Evolutionary conservation across 768 basidiomycete species (phyloP), one percentile per base, ranked within the genome.

Genomic region (Infundibulicybe gibba): DNA sequence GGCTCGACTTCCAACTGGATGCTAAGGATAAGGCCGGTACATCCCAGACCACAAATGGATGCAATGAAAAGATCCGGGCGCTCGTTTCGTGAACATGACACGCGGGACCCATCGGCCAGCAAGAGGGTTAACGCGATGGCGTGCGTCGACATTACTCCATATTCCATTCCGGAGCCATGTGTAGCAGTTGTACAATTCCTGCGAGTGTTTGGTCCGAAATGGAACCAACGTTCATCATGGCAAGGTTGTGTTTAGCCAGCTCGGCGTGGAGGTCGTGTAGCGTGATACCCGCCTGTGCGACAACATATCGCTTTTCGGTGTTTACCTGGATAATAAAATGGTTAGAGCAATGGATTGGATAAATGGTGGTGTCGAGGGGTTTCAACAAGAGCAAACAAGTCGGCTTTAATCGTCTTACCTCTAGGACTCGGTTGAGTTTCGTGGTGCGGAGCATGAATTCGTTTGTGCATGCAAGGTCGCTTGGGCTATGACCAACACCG

Each of bases 191-290:
- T 85, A 98, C 75, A 56, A 94, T 81, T 38, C 97, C 97, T 20
- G 81, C 94, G 53, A 99, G 76, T 3, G 93, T 91, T 64, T 97
- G 95, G 63, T 97, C 94, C 32, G 93, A 95, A 58, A 99, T 97
- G 21, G 93, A 94, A 32, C 97, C 97, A 50, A 97, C 76, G 65
- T 90, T 95, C 59, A 79, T 83, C 80, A 99, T 85, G 33, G 94
- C 94, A 30, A 97, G 79, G 31, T 75, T 75, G 56, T 84, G 69
- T 11, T 68, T 62, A 41, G 74, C 79, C 46, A 98, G 84, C 13
- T 74, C 72, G 17, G 63, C 68, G 53, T 95, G 91, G 4, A 97
- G 76, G 42, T 77, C 71, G 48, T 84, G 72, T 47, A 97, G 81
- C 4, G 79, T 83, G 61, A 93, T 85, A 16, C 92, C 92, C 3